Evolutionary conservation across 352 stramenopile species (phyloP), one percentile per base, ranked within the genome.

Genomic region (Globisporangium nodosum): DNA sequence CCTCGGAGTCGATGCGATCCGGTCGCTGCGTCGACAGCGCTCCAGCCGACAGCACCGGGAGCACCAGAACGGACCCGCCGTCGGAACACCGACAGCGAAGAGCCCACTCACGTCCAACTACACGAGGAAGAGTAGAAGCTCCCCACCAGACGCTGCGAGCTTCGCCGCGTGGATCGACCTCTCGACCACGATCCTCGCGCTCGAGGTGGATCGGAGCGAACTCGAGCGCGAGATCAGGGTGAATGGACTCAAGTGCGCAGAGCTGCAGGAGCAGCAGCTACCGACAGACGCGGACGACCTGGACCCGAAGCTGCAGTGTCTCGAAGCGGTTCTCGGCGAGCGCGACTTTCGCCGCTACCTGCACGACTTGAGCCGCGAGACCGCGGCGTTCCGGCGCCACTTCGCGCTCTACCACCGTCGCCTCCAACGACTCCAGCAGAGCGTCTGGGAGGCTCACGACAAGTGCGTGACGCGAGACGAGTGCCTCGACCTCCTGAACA

Each of bases 291-390:
- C 48, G 0, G 61, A 57, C 20, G 68, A 73, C 8, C 30, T 78
- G 16, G 58, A 62, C 13, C 63, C 76, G 0, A 85, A 86, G 48
- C 46, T 82, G 18, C 76, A 77, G 13, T 75, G 74, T 47, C 52
- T 90, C 5, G 56, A 71, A n/a, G 74, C 81, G 50, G 68, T 90
- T n/a, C 60, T 90, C 1, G 80, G 80, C 0, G 46, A 24, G 15
- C 18, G 50, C 3, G 66, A 69, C 15, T 86, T 88, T 45, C 60
- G 60, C 30, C 53, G 58, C 3, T 90, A 88, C 58, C 66, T 66
- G 0, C 27, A 46, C 5, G 77, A 90, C 45, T 49, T 90, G 27
- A 71, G 76, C 49, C 9, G 43, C 0, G 63, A 88, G 50, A 53
- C 81, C 0, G 60, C 71, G 24, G 56, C 51, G n/a, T 54, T 90